phyloP scores from a whole-genome alignment of 2,329 filamentous ascomycete genomes.

The Corynespora cassiicola region DNA sequence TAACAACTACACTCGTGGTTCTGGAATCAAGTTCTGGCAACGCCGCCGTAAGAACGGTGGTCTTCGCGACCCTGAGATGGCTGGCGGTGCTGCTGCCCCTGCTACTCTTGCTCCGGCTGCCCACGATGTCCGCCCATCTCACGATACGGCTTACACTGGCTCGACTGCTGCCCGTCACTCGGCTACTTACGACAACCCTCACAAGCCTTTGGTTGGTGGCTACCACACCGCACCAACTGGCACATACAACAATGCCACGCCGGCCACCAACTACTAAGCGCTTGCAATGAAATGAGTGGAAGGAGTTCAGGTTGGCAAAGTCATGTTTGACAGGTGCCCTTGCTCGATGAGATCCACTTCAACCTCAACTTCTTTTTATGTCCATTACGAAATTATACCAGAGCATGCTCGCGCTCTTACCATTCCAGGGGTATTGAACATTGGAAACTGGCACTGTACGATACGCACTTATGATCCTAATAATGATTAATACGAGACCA shows the following conservation, averaged over 20 bases:
- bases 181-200: constrained; percentile 38
- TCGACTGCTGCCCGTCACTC: constrained; percentile 52
- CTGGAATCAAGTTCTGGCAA: constrained; percentile 56
- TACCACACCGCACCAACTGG: constrained; percentile 55
- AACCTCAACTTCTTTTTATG: no score
- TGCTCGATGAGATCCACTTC: no score
- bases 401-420: no score
- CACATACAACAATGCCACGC: constrained; percentile 37
- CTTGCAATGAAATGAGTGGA: background rate
- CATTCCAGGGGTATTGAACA: no score
- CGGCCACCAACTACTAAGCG: constrained; percentile 36
- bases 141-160: constrained; percentile 59
- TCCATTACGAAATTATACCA: no score
- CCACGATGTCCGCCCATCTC: constrained; percentile 50
- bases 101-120: constrained; percentile 27
- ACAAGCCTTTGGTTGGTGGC: constrained; percentile 45
- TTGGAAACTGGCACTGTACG: no score
- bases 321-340: background rate
- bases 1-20: constrained; percentile 73
- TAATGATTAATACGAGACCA: no score
- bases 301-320: background rate
- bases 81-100: constrained; percentile 28
- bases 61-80: constrained; percentile 53
- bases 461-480: no score
- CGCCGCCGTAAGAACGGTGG: constrained; percentile 43